A percentile compares a stretch with the other conserved stretches of the same genome.
Evolutionary conservation across 139 green algal genomes (phyloP).

Genomic region (Micractinium sp.): DNA sequence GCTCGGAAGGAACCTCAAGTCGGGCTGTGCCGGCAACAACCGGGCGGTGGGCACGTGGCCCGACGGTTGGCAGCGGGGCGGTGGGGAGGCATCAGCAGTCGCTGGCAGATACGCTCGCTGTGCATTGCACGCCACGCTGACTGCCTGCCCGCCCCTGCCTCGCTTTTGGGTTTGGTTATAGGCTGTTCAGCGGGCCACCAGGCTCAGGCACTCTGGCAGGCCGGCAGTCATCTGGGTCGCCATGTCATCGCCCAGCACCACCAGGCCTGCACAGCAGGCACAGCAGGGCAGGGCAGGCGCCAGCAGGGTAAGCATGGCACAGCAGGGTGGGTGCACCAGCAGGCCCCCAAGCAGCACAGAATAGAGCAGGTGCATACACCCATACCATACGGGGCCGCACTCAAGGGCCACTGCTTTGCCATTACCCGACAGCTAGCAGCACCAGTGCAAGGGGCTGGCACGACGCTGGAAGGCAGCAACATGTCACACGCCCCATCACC

Average conservation of each 20-base stretch:
- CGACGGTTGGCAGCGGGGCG: no score
- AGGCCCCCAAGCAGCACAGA: background rate
- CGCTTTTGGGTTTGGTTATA: background rate
- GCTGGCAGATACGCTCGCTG: no score
- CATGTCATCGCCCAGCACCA: slow-evolving; percentile 31
- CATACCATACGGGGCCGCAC: background rate
- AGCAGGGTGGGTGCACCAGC: background rate
- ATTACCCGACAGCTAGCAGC: no score
- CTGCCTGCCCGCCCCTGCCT: no score
- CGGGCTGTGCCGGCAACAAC: no score
- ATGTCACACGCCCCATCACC: no score
- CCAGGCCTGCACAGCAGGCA: slow-evolving; percentile 20
- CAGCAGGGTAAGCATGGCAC: background rate
- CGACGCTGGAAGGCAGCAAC: background rate
- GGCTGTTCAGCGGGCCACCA: background rate
- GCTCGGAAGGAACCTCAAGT: no score
- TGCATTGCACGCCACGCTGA: no score
- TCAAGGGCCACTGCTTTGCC: no score
- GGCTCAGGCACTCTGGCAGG: slow-evolving; percentile 16
- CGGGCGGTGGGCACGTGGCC: no score
- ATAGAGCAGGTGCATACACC: no score
- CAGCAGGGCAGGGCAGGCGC: background rate
- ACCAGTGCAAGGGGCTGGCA: background rate
- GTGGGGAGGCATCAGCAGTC: no score
- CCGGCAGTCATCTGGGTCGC: slow-evolving; percentile 9